Conservation (phyloP, 140 eudicot species). For the Stevia rebaudiana region DNA sequence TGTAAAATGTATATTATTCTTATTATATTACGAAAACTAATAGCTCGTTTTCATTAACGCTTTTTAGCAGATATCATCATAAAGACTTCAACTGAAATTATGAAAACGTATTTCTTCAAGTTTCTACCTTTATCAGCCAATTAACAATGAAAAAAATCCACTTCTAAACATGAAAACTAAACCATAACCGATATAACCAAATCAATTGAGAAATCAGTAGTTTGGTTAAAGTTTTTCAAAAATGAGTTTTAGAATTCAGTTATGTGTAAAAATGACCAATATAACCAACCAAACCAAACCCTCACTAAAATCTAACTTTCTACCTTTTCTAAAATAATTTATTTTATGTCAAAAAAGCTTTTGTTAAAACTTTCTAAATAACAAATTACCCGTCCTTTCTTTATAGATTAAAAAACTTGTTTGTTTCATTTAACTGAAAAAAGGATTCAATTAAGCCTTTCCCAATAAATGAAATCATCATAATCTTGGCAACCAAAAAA, state of each 20-base stretch:
- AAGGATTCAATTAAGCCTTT: neutral
- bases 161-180: neutral
- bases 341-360: neutral
- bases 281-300: neutral
- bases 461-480: neutral
- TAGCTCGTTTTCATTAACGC: neutral
- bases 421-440: neutral
- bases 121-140: neutral
- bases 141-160: neutral
- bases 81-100: neutral
- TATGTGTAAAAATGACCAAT: neutral
- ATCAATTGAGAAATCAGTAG: neutral
- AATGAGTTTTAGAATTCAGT: neutral
- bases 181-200: neutral
- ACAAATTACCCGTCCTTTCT: neutral
- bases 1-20: neutral
- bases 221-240: neutral
- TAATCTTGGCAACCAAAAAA: neutral
- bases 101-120: neutral
- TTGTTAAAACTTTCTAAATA: neutral
- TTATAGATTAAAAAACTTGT: neutral
- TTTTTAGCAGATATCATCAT: too few relatives aligned
- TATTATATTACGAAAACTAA: neutral
- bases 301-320: neutral
- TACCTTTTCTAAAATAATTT: too few relatives aligned